phyloP scores from a whole-genome alignment of 225 moss, liverwort and hornwort genomes.

The Bryoerythrophyllum caledonicum region DNA sequence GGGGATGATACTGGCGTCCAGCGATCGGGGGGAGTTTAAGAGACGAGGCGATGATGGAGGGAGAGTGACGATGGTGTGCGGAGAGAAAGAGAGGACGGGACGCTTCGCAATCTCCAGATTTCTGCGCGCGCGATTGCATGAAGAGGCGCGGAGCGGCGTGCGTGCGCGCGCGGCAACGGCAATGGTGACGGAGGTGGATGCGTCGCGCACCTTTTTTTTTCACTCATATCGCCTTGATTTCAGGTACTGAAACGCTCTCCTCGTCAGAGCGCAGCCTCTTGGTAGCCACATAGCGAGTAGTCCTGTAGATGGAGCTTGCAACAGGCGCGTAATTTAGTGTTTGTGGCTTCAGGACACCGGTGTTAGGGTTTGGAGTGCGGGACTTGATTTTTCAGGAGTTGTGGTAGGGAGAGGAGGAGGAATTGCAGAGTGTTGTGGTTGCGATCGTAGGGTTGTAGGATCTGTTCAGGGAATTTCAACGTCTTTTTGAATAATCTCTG shows the following conservation, averaged over 20 bases:
- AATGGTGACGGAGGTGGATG: conserved; percentile 5
- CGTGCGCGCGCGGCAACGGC: neutral
- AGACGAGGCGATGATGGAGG: neutral
- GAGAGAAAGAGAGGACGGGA: conserved; percentile 13
- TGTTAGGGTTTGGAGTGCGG: neutral
- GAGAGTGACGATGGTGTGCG: conserved; percentile 1
- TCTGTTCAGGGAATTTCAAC: neutral
- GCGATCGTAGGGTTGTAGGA: conserved; percentile 5
- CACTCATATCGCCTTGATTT: conserved; percentile 1
- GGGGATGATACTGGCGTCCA: neutral
- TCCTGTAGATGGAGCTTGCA: neutral
- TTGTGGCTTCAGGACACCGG: neutral
- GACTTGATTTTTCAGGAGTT: neutral
- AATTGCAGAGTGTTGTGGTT: neutral
- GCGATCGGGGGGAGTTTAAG: neutral
- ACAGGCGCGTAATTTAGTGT: neutral
- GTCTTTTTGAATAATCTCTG: neutral
- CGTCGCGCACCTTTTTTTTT: neutral
- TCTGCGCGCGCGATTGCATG: neutral
- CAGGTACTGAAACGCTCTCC: neutral
- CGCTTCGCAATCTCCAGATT: conserved; percentile 17
- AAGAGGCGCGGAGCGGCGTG: neutral
- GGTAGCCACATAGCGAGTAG: neutral
- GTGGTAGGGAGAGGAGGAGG: neutral
- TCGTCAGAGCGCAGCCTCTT: neutral